A percentile compares a stretch with the other conserved stretches of the same genome.
These are phyloP conservation scores for Ambrosiella cleistominuta DNA, from an alignment of 2,329 filamentous ascomycete genomes.

Conservation along the genomic window DNA sequence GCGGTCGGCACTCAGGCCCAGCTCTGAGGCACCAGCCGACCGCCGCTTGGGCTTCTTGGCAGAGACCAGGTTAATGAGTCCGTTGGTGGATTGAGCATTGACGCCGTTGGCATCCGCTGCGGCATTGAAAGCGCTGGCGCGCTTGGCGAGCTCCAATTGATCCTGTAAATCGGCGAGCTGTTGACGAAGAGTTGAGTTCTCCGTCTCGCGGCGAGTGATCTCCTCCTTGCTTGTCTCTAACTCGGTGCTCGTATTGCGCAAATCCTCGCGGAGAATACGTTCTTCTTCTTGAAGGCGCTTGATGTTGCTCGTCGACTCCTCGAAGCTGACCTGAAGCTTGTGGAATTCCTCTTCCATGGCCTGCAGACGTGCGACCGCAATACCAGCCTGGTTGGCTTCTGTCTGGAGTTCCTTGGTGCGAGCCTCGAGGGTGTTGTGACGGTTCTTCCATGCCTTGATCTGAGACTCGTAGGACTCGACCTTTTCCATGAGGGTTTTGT, in stretches of 20 bases:
- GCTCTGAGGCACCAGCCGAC: conserved; percentile 69
- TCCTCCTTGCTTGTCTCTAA: conserved; percentile 62
- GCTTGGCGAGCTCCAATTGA: conserved; percentile 74
- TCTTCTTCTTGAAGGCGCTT: conserved; percentile 93
- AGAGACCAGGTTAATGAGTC: conserved; percentile 89
- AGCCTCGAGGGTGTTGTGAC: conserved; percentile 76
- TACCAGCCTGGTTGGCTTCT: conserved; percentile 94
- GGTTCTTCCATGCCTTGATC: conserved; percentile 87
- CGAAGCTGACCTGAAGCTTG: conserved; percentile 72
- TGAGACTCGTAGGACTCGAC: conserved; percentile 93
- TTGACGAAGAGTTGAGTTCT: conserved; percentile 70
- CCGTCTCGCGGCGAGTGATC: conserved; percentile 60
- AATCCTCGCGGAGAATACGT: conserved; percentile 62
- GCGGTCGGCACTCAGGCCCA: conserved; percentile 59
- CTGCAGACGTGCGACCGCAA: conserved; percentile 73
- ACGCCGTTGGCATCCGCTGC: conserved; percentile 33
- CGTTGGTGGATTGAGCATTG: conserved; percentile 37
- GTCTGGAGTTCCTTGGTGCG: conserved; percentile 86
- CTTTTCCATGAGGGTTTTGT: conserved; percentile 73
- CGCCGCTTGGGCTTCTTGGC: conserved; percentile 94
- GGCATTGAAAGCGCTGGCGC: conserved; percentile 51
- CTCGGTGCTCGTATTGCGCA: conserved; percentile 63
- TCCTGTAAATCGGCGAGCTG: conserved; percentile 83
- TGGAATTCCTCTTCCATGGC: conserved; percentile 93
- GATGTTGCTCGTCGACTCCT: conserved; percentile 77